phyloP scores from a whole-genome alignment of 2,329 filamentous ascomycete species.

The Onygena corvina region DNA sequence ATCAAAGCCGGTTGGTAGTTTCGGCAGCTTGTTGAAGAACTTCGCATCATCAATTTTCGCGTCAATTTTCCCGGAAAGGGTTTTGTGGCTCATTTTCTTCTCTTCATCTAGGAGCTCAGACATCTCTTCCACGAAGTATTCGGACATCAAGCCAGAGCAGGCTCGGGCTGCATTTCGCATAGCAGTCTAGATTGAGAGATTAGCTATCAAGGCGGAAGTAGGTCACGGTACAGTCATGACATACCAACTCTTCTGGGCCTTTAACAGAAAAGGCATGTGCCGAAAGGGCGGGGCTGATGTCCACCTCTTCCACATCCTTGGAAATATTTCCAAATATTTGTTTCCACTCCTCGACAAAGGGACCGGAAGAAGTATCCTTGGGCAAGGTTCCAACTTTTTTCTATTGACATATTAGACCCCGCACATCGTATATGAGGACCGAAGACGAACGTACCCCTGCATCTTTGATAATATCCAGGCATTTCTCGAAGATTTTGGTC shows the following conservation, averaged over 20 bases:
- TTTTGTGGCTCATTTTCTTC: conserved; percentile 88
- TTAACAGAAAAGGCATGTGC: conserved; percentile 78
- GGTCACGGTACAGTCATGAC: conserved; percentile 16
- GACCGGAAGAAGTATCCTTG: conserved; percentile 73
- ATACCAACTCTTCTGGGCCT: conserved; percentile 76
- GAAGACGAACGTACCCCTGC: conserved; percentile 56
- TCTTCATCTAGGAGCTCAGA: conserved; percentile 89
- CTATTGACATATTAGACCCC: conserved; percentile 32
- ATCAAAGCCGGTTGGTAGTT: conserved; percentile 79
- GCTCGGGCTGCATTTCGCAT: conserved; percentile 92
- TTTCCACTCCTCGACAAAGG: conserved; percentile 95
- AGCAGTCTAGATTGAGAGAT: conserved; percentile 48
- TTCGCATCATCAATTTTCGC: conserved; percentile 85
- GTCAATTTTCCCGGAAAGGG: conserved; percentile 74
- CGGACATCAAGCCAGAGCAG: conserved; percentile 85
- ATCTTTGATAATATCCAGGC: conserved; percentile 73
- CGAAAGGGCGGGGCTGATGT: conserved; percentile 72
- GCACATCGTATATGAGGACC: background rate
- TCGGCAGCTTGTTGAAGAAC: conserved; percentile 77
- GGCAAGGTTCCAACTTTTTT: conserved; percentile 81
- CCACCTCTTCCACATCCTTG: conserved; percentile 79
- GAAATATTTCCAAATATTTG: conserved; percentile 63
- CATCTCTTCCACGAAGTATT: conserved; percentile 98
- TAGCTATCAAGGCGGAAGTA: conserved; percentile 10
- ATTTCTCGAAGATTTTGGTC: conserved; percentile 74